Evolutionary conservation across 1,284 basidiomycete genomes (phyloP).

Genomic region (Takashimella tepidaria): DNA sequence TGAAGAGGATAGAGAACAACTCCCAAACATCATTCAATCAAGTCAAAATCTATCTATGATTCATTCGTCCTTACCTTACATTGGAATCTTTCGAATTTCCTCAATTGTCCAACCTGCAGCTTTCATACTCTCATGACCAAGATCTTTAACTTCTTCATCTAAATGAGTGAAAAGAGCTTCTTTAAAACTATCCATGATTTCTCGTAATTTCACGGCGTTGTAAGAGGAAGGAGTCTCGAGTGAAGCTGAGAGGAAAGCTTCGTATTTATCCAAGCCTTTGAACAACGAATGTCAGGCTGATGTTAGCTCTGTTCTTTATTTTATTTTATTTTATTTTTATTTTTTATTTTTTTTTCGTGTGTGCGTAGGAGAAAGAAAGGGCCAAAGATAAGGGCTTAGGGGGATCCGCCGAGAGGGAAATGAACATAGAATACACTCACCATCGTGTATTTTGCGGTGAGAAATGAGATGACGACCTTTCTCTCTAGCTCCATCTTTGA

Average conservation of each 20-base stretch:
- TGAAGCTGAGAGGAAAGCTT: slow-evolving; percentile 52
- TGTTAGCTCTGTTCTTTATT: not conserved
- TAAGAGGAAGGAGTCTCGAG: slow-evolving; percentile 54
- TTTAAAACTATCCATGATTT: slow-evolving; percentile 59
- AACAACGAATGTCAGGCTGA: no score
- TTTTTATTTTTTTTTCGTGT: no score
- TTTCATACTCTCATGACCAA: slow-evolving; percentile 59
- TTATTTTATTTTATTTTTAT: no score
- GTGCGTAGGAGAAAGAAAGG: no score
- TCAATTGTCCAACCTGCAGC: slow-evolving; percentile 59
- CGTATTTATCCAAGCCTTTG: slow-evolving; percentile 56
- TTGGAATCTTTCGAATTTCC: slow-evolving; percentile 55
- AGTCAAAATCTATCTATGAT: no score
- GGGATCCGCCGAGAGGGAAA: no score
- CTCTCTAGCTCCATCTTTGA: slow-evolving; percentile 47
- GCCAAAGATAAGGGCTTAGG: no score
- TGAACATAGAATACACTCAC: no score
- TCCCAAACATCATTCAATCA: no score
- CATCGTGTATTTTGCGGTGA: slow-evolving; percentile 64
- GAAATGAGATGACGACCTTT: slow-evolving; percentile 57
- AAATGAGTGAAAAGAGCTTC: slow-evolving; percentile 63
- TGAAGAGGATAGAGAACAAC: not conserved
- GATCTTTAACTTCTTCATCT: slow-evolving; percentile 62
- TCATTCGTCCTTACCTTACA: slow-evolving; percentile 30
- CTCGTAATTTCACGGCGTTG: slow-evolving; percentile 56